Evolutionary conservation across 768 basidiomycete species (phyloP).

Genomic region (Suillus fuscotomentosus): DNA sequence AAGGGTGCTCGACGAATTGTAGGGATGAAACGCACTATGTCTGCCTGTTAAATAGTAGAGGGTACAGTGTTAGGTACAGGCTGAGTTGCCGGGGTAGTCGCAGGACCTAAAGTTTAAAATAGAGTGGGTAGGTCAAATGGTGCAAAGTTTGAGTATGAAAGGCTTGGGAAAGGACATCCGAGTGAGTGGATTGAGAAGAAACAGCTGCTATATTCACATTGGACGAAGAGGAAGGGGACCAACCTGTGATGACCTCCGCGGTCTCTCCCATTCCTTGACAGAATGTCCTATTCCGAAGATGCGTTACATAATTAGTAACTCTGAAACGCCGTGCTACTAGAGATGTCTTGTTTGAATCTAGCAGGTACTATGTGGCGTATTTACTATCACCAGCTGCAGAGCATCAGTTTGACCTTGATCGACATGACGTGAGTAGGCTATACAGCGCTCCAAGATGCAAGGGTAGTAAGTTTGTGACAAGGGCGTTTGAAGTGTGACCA

Average conservation of each 20-base stretch:
- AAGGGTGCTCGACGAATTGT: not conserved
- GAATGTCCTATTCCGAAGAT: not conserved
- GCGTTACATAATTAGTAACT: not conserved
- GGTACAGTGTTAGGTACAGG: too few species aligned
- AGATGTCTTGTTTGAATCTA: not conserved
- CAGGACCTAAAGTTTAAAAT: not conserved
- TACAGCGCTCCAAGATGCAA: not conserved
- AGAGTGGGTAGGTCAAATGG: not conserved
- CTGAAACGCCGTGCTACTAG: not conserved
- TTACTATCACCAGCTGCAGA: not conserved
- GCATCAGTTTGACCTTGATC: not conserved
- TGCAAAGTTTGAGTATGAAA: not conserved
- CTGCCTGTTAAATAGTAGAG: not conserved
- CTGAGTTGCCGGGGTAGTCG: not conserved
- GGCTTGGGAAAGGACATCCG: not conserved
- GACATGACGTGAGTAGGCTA: not conserved
- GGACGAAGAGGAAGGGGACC: not conserved
- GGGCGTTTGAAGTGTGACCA: too few species aligned
- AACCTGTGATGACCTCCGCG: not conserved
- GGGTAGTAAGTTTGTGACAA: too few species aligned
- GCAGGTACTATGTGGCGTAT: not conserved
- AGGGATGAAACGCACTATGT: not conserved
- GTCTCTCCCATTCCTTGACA: constrained; percentile 1
- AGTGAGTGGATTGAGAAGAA: not conserved
- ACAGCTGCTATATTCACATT: not conserved